Evolutionary conservation across 1,139 yeast genomes (phyloP), one percentile per base, ranked within the genome.

Genomic region (Candida mesenterica): DNA sequence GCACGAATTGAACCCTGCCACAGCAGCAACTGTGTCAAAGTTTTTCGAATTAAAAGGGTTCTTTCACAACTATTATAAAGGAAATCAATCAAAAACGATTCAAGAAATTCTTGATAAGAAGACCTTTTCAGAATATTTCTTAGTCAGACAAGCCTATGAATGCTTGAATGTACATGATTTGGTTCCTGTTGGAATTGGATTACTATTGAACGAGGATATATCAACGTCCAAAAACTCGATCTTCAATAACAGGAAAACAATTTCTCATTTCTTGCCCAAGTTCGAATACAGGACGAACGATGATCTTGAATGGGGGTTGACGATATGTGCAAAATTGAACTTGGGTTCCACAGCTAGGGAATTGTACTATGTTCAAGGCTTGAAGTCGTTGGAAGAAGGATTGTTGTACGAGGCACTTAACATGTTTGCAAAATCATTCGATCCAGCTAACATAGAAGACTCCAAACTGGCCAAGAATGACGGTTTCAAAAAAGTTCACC

Each of bases 221-320:
- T 48, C 60, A 3, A 48, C 52, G 4, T 57, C 65, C 4, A 32
- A 41, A 10, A 44, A 45, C 22, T 44, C 61, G 0, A 32, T 33
- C n/a, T 36, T 30, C 3, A 37, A 48, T 28, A 50, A 78, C 19
- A 63, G 72, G 43, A 65, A 66, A 31, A 72, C 77, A 1, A 68
- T 87, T 26, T 74, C 79, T 3, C 79, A 78, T 36, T 69, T 75
- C 37, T 61, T 87, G 24, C 89, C 90, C 7, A 61, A 63, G 13
- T 82, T 70, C 49, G 66, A 77, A 27, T 78, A 79, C 49, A 61
- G 70, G 33, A 75, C 81, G 5, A 82, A 81, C 48, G 92, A 83
- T 50, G 95, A 86, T 49, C 68, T 83, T 44, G 94, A 85, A 53
- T 85, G 95, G 94, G 77, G 83, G 20, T 62, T 86, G 34, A 75